Percentiles rank a stretch among this genome's conserved stretches.
Conservation (phyloP, 805 yeast genomes). For the Wickerhamiella australiensis region DNA sequence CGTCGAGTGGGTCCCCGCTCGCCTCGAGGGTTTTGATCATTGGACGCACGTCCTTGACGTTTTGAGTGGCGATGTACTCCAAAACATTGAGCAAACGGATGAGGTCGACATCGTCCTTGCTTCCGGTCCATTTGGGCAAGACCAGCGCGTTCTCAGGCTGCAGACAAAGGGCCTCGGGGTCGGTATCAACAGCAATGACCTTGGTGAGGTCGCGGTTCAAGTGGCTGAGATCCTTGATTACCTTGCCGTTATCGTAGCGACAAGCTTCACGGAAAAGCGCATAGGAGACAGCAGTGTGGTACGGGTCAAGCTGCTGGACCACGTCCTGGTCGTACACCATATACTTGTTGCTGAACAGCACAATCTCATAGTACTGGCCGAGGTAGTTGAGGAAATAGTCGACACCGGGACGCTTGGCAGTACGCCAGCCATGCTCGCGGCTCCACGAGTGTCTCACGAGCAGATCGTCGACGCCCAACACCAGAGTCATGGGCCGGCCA, state of each 20-base stretch:
- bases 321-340: slow-evolving; percentile 76
- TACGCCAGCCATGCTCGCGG: slow-evolving; percentile 88
- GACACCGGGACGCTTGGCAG: slow-evolving; percentile 97
- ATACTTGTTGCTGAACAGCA: slow-evolving; percentile 73
- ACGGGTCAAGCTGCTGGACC: slow-evolving; percentile 83
- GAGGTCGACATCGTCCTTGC: slow-evolving; percentile 61
- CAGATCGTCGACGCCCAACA: slow-evolving; percentile 77
- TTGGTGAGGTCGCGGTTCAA: slow-evolving; percentile 84
- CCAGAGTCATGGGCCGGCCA: slow-evolving; percentile 84
- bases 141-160: slow-evolving; percentile 95
- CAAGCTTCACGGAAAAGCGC: slow-evolving; percentile 87
- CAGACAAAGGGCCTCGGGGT: slow-evolving; percentile 54
- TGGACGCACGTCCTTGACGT: slow-evolving; percentile 77
- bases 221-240: slow-evolving; percentile 78
- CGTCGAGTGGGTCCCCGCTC: slow-evolving; percentile 49
- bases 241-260: slow-evolving; percentile 74
- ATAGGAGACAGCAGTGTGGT: slow-evolving; percentile 76
- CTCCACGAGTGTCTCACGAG: slow-evolving; percentile 89
- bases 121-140: slow-evolving; percentile 76
- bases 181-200: slow-evolving; percentile 67
- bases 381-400: slow-evolving; percentile 92
- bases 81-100: slow-evolving; percentile 78
- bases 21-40: slow-evolving; percentile 61
- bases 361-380: slow-evolving; percentile 92
- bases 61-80: slow-evolving; percentile 84